A percentile compares a stretch with the other conserved stretches of the same genome.
Evolutionary conservation across 2,329 filamentous ascomycete species (phyloP).

Genomic region (Clarireedia homoeocarpa): DNA sequence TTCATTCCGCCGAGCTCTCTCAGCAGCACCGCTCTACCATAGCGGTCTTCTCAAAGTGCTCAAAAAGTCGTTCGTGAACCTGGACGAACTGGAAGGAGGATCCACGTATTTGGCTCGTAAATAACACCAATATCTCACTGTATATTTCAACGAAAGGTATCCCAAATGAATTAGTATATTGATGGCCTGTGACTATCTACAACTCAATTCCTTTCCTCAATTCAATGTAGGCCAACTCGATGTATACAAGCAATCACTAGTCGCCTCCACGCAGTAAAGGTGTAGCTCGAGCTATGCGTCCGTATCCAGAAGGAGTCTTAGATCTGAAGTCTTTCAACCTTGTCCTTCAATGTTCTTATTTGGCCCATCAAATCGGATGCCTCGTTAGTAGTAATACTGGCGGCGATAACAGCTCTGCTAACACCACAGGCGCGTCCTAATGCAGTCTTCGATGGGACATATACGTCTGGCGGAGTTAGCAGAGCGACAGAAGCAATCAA

Average conservation of each 20-base stretch:
- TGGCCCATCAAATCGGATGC: slow-evolving; percentile 78
- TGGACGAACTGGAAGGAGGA: no score
- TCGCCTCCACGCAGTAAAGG: slow-evolving; percentile 7
- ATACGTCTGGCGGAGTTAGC: slow-evolving; percentile 41
- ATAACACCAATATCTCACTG: no score
- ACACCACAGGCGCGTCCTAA: slow-evolving; percentile 88
- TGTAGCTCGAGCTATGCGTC: slow-evolving; percentile 4
- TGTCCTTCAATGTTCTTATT: slow-evolving; percentile 85
- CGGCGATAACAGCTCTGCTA: slow-evolving; percentile 76
- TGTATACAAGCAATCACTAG: background rate
- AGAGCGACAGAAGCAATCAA: no score
- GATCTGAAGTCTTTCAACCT: slow-evolving; percentile 93
- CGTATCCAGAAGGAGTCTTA: slow-evolving; percentile 37
- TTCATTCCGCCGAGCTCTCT: no score
- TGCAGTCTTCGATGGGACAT: slow-evolving; percentile 70
- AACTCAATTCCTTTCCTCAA: background rate
- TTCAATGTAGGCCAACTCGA: background rate
- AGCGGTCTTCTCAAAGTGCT: no score
- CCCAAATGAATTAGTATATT: background rate
- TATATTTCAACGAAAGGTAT: no score
- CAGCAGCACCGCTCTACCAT: no score
- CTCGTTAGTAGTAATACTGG: slow-evolving; percentile 87
- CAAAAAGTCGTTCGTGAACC: no score
- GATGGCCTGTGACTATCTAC: background rate
- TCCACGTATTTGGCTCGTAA: no score